Base-by-base conservation (phyloP, 176 grass and related monocot species). In the Lolium perenne region DNA sequence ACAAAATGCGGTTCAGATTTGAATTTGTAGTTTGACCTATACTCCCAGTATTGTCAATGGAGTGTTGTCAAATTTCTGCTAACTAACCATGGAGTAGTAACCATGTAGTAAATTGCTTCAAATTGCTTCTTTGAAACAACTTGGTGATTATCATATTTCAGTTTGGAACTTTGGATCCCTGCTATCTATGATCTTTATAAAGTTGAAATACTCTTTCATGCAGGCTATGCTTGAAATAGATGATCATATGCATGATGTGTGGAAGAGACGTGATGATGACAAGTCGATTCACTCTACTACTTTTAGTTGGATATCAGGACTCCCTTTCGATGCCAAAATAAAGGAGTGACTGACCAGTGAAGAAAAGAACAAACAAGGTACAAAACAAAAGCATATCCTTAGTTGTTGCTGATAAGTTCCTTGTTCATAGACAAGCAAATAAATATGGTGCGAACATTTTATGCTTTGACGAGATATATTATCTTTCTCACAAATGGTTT, bases 211-310 rank as follows among this genome's bases (percentile, higher is more conserved):
- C 22, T 35, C 17, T 68, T 16, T 69, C 47, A 49, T 89, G 61
- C 80, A 98, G 95, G 93, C 95, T 60, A 98, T 98, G 95, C 91
- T 98, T 89, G 90, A 95, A 89, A 98, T 98, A 92, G 88, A 94
- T 16, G 95, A 98, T 62, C 93, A 93, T 89, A 95, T 98, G 95
- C 95, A 98, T 85, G 90, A 85, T 62, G 64, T 98, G 69, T 98
- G 93, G 93, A 98, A 95, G 81, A 94, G 79, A 85, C 87, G 83
- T 48, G 67, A 80, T 78, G 78, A 82, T 40, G 84, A 77, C 11
- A 86, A 82, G 50, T 88, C 71, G 82, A 64, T 80, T 15, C 41
- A 80, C 4, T 81, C 86, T 6, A 92, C 78, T 87, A 26, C 84
- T 60, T 91, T 95, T 78, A 91, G 88, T 89, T 98, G 96, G 96